Base-by-base conservation (phyloP, 495 filamentous ascomycete genomes). In the Pyrenopolyporus hunteri region DNA sequence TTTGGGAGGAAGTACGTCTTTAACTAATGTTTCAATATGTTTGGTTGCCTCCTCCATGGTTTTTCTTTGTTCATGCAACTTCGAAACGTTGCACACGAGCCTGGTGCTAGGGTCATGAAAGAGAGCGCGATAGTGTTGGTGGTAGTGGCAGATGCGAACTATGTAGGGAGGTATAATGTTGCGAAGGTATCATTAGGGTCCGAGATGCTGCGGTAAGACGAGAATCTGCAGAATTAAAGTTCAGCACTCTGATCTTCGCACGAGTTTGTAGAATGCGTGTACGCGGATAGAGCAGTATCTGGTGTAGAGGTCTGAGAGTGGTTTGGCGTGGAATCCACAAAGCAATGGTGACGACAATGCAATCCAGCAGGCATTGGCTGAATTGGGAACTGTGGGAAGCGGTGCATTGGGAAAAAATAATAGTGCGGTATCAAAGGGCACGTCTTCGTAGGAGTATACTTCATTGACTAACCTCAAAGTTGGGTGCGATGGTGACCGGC, bases 1-100 rank as follows among this genome's bases (percentile, higher is more conserved):
- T 47, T 70, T 64, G 49, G 66, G 61, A 25, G 79, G 79, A 40
- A 82, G 69, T 26, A 77, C 69, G 51, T 67, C 65, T 70, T 78
- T 66, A 60, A 71, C 73, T 63, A 80, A 61, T 48, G 60, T 66
- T 31, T 77, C 52, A 74, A 75, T 74, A 65, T 69, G 75, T 65
- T 75, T 75, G 57, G 69, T 75, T 73, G 76, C 75, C 67, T 70
- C 75, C 73, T 82, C 79, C 79, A 82, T 82, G 71, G 60, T 79
- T 75, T n/a, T 62, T 49, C 57, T 63, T 59, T 63, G 56, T 69
- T 64, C 59, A 65, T 62, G 66, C 69, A 69, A 69, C 69, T 48
- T 59, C 49, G 31, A 50, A 64, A 60, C 33, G 69, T 64, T 71
- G 66, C 69, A 68, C 66, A 60, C 63, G 62, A 57, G 59, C 53